phyloP scores from a whole-genome alignment of 495 filamentous ascomycete species.

The Penicillium pulvis region DNA sequence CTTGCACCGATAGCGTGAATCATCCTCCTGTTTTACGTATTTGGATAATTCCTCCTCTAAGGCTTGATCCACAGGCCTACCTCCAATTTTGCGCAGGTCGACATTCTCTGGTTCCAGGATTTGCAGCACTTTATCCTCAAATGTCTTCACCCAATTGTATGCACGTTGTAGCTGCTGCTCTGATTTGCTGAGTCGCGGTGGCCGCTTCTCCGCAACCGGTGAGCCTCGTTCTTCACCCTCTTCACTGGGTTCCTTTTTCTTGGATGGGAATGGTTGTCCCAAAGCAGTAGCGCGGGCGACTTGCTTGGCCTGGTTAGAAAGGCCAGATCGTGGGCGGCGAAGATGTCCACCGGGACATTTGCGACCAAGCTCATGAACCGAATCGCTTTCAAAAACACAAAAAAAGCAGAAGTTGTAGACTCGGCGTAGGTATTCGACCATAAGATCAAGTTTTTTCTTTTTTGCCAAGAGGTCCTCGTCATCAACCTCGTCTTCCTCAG shows the following conservation, averaged over 20 bases:
- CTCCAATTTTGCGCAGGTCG: conserved; percentile 85
- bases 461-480: conserved; percentile 86
- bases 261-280: conserved; percentile 77
- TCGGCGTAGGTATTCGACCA: conserved; percentile 94
- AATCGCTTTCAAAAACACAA: conserved; percentile 98
- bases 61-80: conserved; percentile 81
- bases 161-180: conserved; percentile 92
- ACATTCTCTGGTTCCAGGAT: conserved; percentile 87
- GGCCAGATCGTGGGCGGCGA: conserved; percentile 79
- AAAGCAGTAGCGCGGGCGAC: conserved; percentile 82
- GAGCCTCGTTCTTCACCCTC: conserved; percentile 63
- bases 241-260: conserved; percentile 69
- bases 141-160: conserved; percentile 99
- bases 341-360: conserved; percentile 98
- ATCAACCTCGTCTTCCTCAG: conserved; percentile 82
- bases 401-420: conserved; percentile 99
- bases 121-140: conserved; percentile 93
- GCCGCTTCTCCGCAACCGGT: conserved; percentile 65
- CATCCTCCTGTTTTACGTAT: conserved; percentile 94
- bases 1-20: conserved; percentile 94
- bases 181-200: conserved; percentile 68
- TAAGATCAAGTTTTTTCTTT: conserved; percentile 94
- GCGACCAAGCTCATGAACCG: conserved; percentile 88
- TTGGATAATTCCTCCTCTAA: conserved; percentile 84
- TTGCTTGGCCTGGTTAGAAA: conserved; percentile 78